These are phyloP conservation scores for Vigna nakashimae DNA, from an alignment of 306 rosid genomes.

Conservation along the genomic window DNA sequence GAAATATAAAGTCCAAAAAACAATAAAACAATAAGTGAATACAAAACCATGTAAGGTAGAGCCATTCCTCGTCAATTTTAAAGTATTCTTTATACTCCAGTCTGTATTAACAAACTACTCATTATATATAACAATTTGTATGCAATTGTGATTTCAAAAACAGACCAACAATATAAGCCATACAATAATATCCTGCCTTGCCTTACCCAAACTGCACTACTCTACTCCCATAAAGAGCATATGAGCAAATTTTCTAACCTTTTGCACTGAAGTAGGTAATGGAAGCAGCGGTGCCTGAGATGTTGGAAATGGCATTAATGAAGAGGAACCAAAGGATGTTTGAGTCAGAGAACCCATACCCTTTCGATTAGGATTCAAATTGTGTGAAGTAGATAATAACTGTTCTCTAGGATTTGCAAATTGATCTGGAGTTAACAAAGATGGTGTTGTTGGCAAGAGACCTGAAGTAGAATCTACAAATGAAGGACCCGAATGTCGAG, in stretches of 20 bases:
- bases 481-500: constrained; percentile 52
- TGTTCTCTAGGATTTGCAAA: constrained; percentile 46
- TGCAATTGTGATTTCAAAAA: constrained; percentile 12
- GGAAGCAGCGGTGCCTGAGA: constrained; percentile 65
- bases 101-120: background rate
- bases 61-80: background rate
- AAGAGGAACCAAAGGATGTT: constrained; percentile 48
- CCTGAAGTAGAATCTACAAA: constrained; percentile 53
- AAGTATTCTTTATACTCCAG: background rate
- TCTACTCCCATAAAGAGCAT: background rate
- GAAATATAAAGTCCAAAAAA: background rate
- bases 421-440: constrained; percentile 56
- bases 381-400: constrained; percentile 43
- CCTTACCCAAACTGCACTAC: constrained; percentile 9
- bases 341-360: constrained; percentile 41
- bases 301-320: constrained; percentile 45
- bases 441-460: constrained; percentile 53
- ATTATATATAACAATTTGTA: background rate
- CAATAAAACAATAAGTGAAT: constrained; percentile 29
- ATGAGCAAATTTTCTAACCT: constrained; percentile 50
- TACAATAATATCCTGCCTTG: background rate
- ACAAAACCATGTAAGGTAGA: constrained; percentile 9
- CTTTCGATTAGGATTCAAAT: constrained; percentile 44
- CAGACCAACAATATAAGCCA: background rate
- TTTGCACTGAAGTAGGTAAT: constrained; percentile 53